Percentiles rank a stretch among this genome's conserved stretches.
phyloP scores from a whole-genome alignment of 805 yeast genomes.

The Starmerella potacharoeniae region DNA sequence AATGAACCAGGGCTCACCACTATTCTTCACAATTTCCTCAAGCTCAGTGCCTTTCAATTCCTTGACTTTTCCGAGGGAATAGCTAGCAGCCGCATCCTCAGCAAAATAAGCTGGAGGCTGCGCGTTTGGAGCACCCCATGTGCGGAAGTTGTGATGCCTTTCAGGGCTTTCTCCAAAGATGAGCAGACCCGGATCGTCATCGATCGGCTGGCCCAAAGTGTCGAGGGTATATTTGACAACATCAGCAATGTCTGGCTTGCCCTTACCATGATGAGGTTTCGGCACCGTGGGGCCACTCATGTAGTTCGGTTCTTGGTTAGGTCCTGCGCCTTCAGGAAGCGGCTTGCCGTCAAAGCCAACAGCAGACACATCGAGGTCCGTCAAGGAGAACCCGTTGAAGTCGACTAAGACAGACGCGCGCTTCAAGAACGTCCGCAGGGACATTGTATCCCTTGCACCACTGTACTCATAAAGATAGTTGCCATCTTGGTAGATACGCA shows the following conservation, averaged over 20 bases:
- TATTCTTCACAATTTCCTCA: conserved; percentile 22
- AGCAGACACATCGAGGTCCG: conserved; percentile 5
- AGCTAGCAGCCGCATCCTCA: conserved; percentile 9
- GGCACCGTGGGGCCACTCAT: conserved; percentile 9
- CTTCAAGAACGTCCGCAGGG: conserved; percentile 9
- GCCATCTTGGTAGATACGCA: conserved; percentile 19
- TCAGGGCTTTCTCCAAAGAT: conserved; percentile 19
- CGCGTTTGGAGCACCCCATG: conserved; percentile 19
- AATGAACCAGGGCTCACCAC: conserved; percentile 32
- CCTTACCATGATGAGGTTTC: conserved; percentile 5
- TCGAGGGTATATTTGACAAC: conserved; percentile 17
- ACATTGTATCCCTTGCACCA: conserved; percentile 8
- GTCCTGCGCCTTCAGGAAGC: conserved; percentile 8
- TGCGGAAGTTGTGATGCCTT: conserved; percentile 18
- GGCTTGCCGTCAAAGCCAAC: conserved; percentile 3
- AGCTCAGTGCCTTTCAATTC: conserved; percentile 25
- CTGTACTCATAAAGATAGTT: conserved; percentile 8
- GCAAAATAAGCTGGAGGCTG: conserved; percentile 16
- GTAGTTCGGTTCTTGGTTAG: conserved; percentile 13
- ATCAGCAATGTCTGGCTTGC: conserved; percentile 12
- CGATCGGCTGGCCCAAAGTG: conserved; percentile 17
- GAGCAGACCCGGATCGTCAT: conserved; percentile 18
- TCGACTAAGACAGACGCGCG: conserved; percentile 5
- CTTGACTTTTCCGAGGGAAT: conserved; percentile 28
- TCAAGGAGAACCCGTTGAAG: conserved; percentile 7